phyloP scores from a whole-genome alignment of 345 rosid species.

The Sapria himalayana region DNA sequence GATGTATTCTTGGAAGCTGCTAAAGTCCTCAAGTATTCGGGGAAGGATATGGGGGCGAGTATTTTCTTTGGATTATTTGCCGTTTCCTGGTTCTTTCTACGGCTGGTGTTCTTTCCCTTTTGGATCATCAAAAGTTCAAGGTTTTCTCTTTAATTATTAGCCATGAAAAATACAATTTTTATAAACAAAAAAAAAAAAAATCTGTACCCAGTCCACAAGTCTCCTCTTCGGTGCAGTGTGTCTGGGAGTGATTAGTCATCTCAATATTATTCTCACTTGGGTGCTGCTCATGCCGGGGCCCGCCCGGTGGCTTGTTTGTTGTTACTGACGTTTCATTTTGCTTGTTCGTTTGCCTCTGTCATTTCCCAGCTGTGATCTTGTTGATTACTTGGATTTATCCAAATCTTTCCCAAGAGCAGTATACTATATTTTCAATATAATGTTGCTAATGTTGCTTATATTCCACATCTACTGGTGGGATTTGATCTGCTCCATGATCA shows the following conservation, averaged over 20 bases:
- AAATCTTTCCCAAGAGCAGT: slow-evolving; percentile 14
- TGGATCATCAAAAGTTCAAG: slow-evolving; percentile 65
- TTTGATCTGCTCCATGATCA: slow-evolving; percentile 74
- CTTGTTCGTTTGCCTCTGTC: slow-evolving; percentile 9
- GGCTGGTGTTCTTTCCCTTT: slow-evolving; percentile 82
- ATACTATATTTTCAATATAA: slow-evolving; percentile 69
- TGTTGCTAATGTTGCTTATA: slow-evolving; percentile 65
- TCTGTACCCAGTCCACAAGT: too few species aligned
- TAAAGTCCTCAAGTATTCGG: slow-evolving; percentile 74
- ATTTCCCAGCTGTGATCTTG: slow-evolving; percentile 30
- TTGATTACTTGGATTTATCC: slow-evolving; percentile 28
- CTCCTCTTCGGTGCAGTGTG: too few species aligned
- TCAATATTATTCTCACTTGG: too few species aligned
- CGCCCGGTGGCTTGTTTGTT: slow-evolving; percentile 4
- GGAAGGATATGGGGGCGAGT: slow-evolving; percentile 77
- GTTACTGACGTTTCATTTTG: slow-evolving; percentile 5
- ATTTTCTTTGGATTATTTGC: slow-evolving; percentile 82
- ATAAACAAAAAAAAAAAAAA: too few species aligned
- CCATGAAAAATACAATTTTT: too few species aligned
- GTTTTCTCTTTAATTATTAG: too few species aligned
- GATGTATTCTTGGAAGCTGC: slow-evolving; percentile 85
- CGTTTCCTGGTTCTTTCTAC: slow-evolving; percentile 65
- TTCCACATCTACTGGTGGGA: slow-evolving; percentile 98
- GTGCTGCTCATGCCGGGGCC: too few species aligned
- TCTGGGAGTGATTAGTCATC: too few species aligned